Evolutionary conservation across 2,329 filamentous ascomycete genomes (phyloP).

Genomic region (Chaetomiaceae sp.): DNA sequence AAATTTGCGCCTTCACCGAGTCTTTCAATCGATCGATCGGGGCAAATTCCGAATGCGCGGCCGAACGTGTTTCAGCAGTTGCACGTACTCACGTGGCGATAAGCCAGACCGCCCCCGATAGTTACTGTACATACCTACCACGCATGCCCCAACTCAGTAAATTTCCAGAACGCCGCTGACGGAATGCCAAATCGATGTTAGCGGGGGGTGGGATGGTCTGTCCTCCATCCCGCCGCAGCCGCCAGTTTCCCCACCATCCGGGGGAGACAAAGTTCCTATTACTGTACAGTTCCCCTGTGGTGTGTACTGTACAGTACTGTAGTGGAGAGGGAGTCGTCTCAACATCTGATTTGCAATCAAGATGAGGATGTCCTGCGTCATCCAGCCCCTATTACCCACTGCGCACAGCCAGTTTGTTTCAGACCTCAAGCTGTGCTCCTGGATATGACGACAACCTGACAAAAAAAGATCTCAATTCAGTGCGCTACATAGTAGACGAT

Average conservation of each 20-base stretch:
- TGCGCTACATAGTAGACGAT: too few relatives aligned
- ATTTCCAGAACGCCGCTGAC: slow-evolving; percentile 14
- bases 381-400: not conserved
- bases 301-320: too few relatives aligned
- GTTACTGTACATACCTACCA: not conserved
- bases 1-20: not conserved
- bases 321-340: too few relatives aligned
- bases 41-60: not conserved
- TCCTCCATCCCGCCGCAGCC: slow-evolving; percentile 5
- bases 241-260: not conserved
- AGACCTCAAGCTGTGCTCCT: not conserved
- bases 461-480: not conserved
- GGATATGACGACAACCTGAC: not conserved
- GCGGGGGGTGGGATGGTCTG: not conserved
- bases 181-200: slow-evolving; percentile 7
- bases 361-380: not conserved
- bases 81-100: slow-evolving; percentile 24
- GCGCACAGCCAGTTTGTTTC: not conserved
- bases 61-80: not conserved
- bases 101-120: not conserved
- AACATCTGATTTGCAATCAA: too few relatives aligned
- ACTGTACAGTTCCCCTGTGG: too few relatives aligned
- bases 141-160: not conserved
- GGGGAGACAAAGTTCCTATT: too few relatives aligned
- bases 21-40: not conserved